Conservation (phyloP, 192 early-diverging fungal species). For the Gonapodya prolifera region DNA sequence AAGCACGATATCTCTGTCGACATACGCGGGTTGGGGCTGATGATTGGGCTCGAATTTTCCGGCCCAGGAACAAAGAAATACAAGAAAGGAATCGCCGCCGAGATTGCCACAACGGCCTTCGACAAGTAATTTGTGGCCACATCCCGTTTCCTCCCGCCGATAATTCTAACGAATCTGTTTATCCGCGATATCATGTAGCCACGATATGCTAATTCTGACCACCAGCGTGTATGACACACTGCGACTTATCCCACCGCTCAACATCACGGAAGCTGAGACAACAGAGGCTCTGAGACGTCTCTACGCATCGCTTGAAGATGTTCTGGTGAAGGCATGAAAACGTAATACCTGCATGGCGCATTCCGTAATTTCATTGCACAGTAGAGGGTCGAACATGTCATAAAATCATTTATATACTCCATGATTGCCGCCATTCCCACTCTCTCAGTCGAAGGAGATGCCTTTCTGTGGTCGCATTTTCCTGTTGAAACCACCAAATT, state of each 20-base stretch:
- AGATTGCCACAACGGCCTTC: neutral
- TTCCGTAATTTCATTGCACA: too few relatives aligned
- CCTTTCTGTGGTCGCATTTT: too few relatives aligned
- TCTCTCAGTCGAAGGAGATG: too few relatives aligned
- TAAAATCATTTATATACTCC: too few relatives aligned
- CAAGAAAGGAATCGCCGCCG: neutral
- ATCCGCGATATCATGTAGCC: conserved; percentile 14
- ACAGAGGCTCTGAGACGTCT: conserved; percentile 8
- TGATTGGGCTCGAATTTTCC: conserved; percentile 29
- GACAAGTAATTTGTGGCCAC: too few relatives aligned
- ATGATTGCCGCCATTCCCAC: too few relatives aligned
- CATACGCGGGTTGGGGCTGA: conserved; percentile 26
- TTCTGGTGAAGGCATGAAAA: too few relatives aligned
- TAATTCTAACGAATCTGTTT: too few relatives aligned
- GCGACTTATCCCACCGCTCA: conserved; percentile 27
- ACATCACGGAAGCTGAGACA: conserved; percentile 24
- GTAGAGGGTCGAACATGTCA: too few relatives aligned
- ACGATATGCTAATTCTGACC: conserved; percentile 25
- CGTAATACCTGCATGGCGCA: too few relatives aligned
- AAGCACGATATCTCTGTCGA: conserved; percentile 14
- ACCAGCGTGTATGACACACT: conserved; percentile 29
- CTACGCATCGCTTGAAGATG: neutral
- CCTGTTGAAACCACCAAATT: too few relatives aligned
- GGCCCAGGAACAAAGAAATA: conserved; percentile 2
- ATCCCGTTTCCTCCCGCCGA: too few relatives aligned